Evolutionary conservation across 768 basidiomycete species (phyloP).

Genomic region (Hypsizygus marmoreus): DNA sequence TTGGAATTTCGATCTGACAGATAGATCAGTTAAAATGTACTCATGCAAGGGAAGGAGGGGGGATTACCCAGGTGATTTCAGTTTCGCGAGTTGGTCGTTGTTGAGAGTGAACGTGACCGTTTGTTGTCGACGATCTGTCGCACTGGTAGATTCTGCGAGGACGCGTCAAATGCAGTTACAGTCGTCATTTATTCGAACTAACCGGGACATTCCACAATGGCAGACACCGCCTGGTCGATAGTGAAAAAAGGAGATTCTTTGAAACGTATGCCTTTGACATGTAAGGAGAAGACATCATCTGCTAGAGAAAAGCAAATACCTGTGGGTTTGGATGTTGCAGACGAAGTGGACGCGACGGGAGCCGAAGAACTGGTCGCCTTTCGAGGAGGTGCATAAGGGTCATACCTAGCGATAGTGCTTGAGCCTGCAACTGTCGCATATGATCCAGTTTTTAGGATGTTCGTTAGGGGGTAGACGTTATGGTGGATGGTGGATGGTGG

Average conservation of each 20-base stretch:
- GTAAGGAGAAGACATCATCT: constrained; percentile 7
- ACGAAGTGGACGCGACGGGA: constrained; percentile 35
- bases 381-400: constrained; percentile 68
- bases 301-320: constrained; percentile 21
- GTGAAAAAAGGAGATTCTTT: constrained; percentile 79
- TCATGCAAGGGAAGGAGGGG: constrained; percentile 6
- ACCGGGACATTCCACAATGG: constrained; percentile 81
- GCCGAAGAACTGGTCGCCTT: constrained; percentile 36
- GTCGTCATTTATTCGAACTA: constrained; percentile 16
- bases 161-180: constrained; percentile 3
- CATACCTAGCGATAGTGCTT: constrained; percentile 50
- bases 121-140: constrained; percentile 75
- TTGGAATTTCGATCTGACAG: constrained; percentile 66
- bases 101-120: constrained; percentile 64
- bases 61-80: constrained; percentile 57
- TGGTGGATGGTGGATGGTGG: constrained; percentile 19
- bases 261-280: constrained; percentile 62
- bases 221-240: constrained; percentile 65
- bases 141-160: constrained; percentile 67
- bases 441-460: constrained; percentile 30
- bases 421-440: constrained; percentile 32
- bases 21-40: constrained; percentile 9
- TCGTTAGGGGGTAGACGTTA: constrained; percentile 19
- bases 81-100: constrained; percentile 61
- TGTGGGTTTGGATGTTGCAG: constrained; percentile 30